Evolutionary conservation across 331 rosid genomes (phyloP).

Genomic region (Rhamnella rubrinervis): DNA sequence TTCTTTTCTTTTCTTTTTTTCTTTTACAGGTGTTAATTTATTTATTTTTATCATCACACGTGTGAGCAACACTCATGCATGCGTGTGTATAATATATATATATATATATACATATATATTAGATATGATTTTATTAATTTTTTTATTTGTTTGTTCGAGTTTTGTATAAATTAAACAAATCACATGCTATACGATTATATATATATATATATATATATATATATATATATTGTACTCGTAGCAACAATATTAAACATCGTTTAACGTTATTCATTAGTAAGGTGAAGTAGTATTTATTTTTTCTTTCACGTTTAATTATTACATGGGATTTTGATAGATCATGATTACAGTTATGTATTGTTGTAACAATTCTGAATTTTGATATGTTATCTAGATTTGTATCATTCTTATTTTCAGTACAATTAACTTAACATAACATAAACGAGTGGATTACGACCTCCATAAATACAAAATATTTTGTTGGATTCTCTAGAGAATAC

Average conservation of each 20-base stretch:
- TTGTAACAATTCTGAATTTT: no score
- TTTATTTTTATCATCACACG: conserved; percentile 6
- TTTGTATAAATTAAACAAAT: no score
- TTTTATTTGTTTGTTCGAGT: no score
- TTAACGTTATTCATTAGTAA: no score
- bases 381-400: not conserved
- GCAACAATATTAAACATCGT: no score
- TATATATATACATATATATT: not conserved
- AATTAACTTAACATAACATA: not conserved
- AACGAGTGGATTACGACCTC: not conserved
- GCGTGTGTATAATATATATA: no score
- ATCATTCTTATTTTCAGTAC: not conserved
- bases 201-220: no score
- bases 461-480: not conserved
- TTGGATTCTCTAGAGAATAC: not conserved
- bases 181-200: no score
- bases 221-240: no score
- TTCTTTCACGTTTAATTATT: not conserved
- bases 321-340: not conserved
- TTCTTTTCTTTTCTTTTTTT: no score
- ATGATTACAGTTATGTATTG: no score
- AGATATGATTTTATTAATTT: no score
- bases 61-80: not conserved
- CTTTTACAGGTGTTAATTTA: conserved; percentile 41
- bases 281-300: not conserved